Evolutionary conservation across 2,329 filamentous ascomycete species (phyloP), one percentile per base, ranked within the genome.

Genomic region (Stemphylium vesicarium): DNA sequence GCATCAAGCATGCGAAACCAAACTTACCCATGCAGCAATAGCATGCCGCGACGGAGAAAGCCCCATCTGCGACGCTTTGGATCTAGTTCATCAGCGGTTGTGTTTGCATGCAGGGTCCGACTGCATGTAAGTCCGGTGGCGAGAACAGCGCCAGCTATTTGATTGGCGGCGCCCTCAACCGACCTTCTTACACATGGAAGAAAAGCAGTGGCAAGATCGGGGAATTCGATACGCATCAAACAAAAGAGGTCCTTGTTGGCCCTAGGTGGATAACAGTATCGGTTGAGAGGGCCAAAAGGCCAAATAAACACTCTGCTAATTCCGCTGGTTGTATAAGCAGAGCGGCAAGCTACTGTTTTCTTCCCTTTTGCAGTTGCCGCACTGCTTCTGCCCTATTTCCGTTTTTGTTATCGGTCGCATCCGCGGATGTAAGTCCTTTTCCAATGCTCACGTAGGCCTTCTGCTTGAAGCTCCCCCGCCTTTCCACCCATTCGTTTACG

Each of bases 191-290:
- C 44, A 53, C 24, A 29, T 35, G 32, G n/a, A 45, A 6, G 18
- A 32, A 16, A 37, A 37, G 20, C 20, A n/a, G 22, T 29, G 47
- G 31, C 41, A n/a, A 41, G 6, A 41, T 45, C 5, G n/a, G 31
- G 52, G 4, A 55, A 55, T 29, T 55, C 52, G 47, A 45, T 36
- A 26, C 52, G 20, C 3, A 20, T 20, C 20, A 20, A 20, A 4
- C 20, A 20, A 47, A 44, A 38, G 11, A 15, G 26, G 13, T n/a
- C 20, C n/a, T 31, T 24, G 24, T 7, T 32, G 39, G 26, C 51
- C 20, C 20, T n/a, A 18, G 20, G 37, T 40, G 31, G 40, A 41
- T 41, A 55, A 45, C 33, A 39, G 12, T 45, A 41, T 29, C 12
- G 22, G 18, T 16, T 22, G 38, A 38, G 16, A 50, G 32, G 37